These are phyloP conservation scores for Tulasnella sp. DNA, from an alignment of 768 basidiomycete species.

Conservation along the genomic window DNA sequence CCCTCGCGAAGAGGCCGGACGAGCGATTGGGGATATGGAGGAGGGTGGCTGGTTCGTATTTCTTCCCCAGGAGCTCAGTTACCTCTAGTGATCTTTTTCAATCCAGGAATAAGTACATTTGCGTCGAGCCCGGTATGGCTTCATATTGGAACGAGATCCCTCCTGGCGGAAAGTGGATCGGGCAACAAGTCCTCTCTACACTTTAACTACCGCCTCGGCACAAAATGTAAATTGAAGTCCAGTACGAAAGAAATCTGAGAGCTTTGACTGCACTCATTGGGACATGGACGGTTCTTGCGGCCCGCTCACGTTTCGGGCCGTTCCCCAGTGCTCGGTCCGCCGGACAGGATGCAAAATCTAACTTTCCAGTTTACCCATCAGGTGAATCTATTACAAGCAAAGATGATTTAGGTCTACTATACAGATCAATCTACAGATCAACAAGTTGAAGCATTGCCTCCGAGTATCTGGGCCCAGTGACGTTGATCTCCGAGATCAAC, in stretches of 20 bases:
- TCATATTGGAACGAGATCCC: constrained; percentile 52
- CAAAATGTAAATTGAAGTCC: constrained; percentile 6
- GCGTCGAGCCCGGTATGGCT: constrained; percentile 84
- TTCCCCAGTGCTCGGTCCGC: too few species aligned
- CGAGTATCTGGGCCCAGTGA: neutral
- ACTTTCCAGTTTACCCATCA: too few species aligned
- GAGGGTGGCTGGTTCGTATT: constrained; percentile 60
- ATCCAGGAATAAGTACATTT: constrained; percentile 67
- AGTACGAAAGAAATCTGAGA: neutral
- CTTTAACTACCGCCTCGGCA: constrained; percentile 19
- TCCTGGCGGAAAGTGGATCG: constrained; percentile 60
- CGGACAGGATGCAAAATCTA: too few species aligned
- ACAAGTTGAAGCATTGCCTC: too few species aligned
- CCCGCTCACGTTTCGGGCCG: too few species aligned
- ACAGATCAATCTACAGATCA: too few species aligned
- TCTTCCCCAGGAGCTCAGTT: neutral
- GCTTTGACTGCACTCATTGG: too few species aligned
- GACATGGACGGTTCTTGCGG: too few species aligned
- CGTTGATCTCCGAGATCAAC: neutral
- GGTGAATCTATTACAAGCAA: too few species aligned
- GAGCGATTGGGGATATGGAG: constrained; percentile 82
- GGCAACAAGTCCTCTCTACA: constrained; percentile 55
- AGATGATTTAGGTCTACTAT: too few species aligned
- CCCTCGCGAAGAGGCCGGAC: constrained; percentile 56
- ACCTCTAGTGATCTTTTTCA: neutral